A percentile compares a stretch with the other conserved stretches of the same genome.
These are phyloP conservation scores for Metschnikowia matae DNA, from an alignment of 805 yeast genomes.

Conservation along the genomic window DNA sequence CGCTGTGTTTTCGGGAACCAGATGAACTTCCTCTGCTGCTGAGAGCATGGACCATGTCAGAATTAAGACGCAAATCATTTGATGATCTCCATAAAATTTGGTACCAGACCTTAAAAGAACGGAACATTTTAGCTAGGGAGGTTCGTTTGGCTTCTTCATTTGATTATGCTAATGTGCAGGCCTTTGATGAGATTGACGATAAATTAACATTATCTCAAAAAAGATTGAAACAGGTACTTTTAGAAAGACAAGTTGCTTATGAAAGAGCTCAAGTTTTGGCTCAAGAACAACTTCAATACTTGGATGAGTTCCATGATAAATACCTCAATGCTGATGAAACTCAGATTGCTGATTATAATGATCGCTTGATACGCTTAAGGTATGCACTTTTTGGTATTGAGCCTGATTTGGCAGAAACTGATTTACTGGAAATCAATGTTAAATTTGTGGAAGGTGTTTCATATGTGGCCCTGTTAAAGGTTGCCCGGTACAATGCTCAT, in stretches of 20 bases:
- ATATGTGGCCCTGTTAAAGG: slow-evolving; percentile 65
- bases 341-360: slow-evolving; percentile 56
- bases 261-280: slow-evolving; percentile 52
- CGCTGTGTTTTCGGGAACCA: slow-evolving; percentile 51
- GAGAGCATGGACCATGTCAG: slow-evolving; percentile 83
- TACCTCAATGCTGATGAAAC: slow-evolving; percentile 54
- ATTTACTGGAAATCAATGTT: slow-evolving; percentile 51
- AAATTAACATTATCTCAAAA: slow-evolving; percentile 36
- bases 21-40: slow-evolving; percentile 52
- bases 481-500: slow-evolving; percentile 31
- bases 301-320: slow-evolving; percentile 52
- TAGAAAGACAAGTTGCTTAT: slow-evolving; percentile 77
- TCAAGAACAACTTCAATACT: slow-evolving; percentile 42
- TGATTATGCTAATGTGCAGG: slow-evolving; percentile 26
- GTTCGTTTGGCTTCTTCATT: slow-evolving; percentile 48
- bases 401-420: slow-evolving; percentile 55
- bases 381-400: slow-evolving; percentile 81
- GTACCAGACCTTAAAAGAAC: slow-evolving; percentile 81
- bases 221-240: slow-evolving; percentile 77
- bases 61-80: slow-evolving; percentile 84
- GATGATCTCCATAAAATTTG: slow-evolving; percentile 90
- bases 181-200: slow-evolving; percentile 37
- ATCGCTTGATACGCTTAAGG: slow-evolving; percentile 72
- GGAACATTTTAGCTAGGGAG: slow-evolving; percentile 78
- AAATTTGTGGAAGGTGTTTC: slow-evolving; percentile 61